Percentiles rank a stretch among this genome's conserved stretches.
phyloP scores from a whole-genome alignment of 1,139 yeast species.

The Kodamaea fungicola region DNA sequence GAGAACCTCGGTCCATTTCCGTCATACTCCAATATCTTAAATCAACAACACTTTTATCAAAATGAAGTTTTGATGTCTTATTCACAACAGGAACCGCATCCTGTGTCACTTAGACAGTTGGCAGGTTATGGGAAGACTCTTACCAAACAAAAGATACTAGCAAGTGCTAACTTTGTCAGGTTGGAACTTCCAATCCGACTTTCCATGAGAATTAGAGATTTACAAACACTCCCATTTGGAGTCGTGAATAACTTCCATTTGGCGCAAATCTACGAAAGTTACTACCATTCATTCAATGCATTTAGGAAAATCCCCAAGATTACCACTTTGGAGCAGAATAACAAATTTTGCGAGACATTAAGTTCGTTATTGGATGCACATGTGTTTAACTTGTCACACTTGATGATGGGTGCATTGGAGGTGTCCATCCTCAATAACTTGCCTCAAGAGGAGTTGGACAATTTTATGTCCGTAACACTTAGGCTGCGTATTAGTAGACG shows the following conservation, averaged over 20 bases:
- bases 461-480: conserved; percentile 69
- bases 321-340: conserved; percentile 68
- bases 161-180: conserved; percentile 84
- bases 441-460: conserved; percentile 63
- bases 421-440: conserved; percentile 62
- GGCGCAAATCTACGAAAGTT: conserved; percentile 83
- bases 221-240: conserved; percentile 80
- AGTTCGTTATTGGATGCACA: conserved; percentile 71
- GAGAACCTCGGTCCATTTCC: conserved; percentile 45
- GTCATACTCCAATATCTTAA: conserved; percentile 41
- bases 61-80: conserved; percentile 71
- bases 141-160: conserved; percentile 72
- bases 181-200: conserved; percentile 80
- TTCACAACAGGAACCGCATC: conserved; percentile 67
- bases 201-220: conserved; percentile 72
- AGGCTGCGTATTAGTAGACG: conserved; percentile 86
- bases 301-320: conserved; percentile 72
- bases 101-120: conserved; percentile 80
- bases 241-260: conserved; percentile 83
- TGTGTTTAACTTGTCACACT: conserved; percentile 74
- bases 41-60: conserved; percentile 81
- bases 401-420: conserved; percentile 91
- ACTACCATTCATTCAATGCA: conserved; percentile 81
- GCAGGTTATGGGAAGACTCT: conserved; percentile 85
- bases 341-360: conserved; percentile 61